These are phyloP conservation scores for Fusarium equiseti DNA, from an alignment of 2,329 filamentous ascomycete species.

Conservation along the genomic window DNA sequence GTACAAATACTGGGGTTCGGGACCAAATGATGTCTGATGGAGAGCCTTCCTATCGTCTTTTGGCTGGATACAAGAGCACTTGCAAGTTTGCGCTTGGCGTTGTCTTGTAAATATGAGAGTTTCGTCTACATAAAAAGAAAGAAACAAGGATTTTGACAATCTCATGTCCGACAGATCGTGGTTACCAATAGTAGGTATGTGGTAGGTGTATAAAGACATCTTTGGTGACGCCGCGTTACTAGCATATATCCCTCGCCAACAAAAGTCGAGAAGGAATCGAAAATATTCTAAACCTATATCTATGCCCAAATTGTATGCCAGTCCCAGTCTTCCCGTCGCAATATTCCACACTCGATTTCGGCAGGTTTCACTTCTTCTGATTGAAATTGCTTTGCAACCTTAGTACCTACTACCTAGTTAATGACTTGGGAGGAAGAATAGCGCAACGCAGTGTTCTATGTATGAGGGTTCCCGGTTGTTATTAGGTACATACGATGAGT, in stretches of 20 bases:
- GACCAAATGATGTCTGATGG: conserved; percentile 29
- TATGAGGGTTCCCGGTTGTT: background rate
- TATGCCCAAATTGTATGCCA: background rate
- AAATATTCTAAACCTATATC: background rate
- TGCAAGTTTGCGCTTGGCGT: conserved; percentile 32
- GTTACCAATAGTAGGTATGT: background rate
- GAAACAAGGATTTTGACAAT: conserved; percentile 21
- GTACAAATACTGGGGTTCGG: conserved; percentile 36
- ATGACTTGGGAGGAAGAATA: too few relatives aligned
- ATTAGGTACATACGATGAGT: background rate
- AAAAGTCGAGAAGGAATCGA: background rate
- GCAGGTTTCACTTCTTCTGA: background rate
- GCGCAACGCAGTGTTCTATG: background rate
- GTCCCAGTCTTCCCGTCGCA: too few relatives aligned
- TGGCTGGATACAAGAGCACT: conserved; percentile 32
- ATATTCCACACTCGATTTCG: background rate
- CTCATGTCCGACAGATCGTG: background rate
- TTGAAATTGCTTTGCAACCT: background rate
- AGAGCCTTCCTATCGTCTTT: conserved; percentile 27
- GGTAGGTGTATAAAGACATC: background rate
- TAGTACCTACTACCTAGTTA: background rate
- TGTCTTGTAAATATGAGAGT: conserved; percentile 32
- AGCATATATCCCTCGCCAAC: background rate
- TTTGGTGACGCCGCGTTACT: background rate
- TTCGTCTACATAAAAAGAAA: conserved; percentile 21